Base-by-base conservation (phyloP, 495 filamentous ascomycete species). In the Aspergillus cavernicola region DNA sequence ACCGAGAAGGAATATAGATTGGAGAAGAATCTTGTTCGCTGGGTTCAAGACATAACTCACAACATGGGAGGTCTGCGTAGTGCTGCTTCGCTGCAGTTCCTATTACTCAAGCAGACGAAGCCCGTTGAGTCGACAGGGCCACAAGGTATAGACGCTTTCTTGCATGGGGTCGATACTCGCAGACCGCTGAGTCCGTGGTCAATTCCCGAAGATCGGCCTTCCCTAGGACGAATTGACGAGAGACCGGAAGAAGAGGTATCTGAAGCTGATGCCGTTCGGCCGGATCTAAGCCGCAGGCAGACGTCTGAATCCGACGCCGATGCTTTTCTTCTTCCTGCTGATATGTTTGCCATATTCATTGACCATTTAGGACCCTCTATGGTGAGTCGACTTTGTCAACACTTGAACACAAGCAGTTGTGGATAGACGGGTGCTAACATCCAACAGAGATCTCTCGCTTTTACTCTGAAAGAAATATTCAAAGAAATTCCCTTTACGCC, bases 291-390 rank as follows among this genome's bases (percentile, higher is more conserved):
- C 13, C 50, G 62, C 0, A 50, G 37, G 26, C 59, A 61, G 35
- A 33, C 41, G 5, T 43, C 44, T 16, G 57, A 62, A 4, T 22
- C 56, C 11, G 58, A 50, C 6, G 18, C 52, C 1, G 48, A 64
- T 41, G 48, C 66, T 13, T 15, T 43, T 59, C 58, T 74, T 42
- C 83, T 80, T 40, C 81, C 87, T 12, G 78, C 85, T 0, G 88
- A 92, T 28, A 90, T 97, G 43, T 97, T 97, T 60, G 83, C 87
- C 6, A 72, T 85, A 6, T 98, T 98, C 62, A 96, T 98, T 31
- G 73, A 74, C 12, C 83, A 92, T 56, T 71, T 98, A 31, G 93
- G 93, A 0, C 92, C 93, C 1, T 91, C 90, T 1, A 96, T 97
- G 90, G 82, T 85, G 78, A 64, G 61, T 37, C 24, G 11, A 24